A percentile compares a stretch with the other conserved stretches of the same genome.
phyloP scores from a whole-genome alignment of 225 moss, liverwort and hornwort species.

The Pseudoscleropodium purum region DNA sequence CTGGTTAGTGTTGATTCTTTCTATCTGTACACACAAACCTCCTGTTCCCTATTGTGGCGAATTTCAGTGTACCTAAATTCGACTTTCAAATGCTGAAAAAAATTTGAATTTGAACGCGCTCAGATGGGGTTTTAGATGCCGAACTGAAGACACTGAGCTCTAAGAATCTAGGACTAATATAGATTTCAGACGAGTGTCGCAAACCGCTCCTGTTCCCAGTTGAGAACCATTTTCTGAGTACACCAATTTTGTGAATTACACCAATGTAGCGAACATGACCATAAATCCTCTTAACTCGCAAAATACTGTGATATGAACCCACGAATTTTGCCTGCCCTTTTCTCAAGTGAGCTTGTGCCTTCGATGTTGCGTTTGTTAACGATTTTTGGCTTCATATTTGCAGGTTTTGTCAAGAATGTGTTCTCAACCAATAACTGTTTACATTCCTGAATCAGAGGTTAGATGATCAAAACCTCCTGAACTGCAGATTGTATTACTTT shows the following conservation, averaged over 20 bases:
- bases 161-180: not conserved
- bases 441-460: conserved; percentile 94
- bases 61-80: not conserved
- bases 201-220: not conserved
- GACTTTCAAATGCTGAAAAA: not conserved
- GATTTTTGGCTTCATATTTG: not conserved
- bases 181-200: not conserved
- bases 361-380: not conserved
- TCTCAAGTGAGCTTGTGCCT: not conserved
- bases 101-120: no score
- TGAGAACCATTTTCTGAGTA: not conserved
- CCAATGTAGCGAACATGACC: not conserved
- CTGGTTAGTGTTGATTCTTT: conserved; percentile 16
- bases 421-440: conserved; percentile 72
- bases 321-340: not conserved
- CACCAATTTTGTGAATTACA: not conserved
- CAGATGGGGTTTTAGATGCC: not conserved
- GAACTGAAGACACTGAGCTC: not conserved
- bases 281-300: not conserved
- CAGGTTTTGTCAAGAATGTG: conserved; percentile 96
- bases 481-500: not conserved
- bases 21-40: not conserved
- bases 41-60: not conserved
- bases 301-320: not conserved
- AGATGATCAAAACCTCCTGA: not conserved